Base-by-base conservation (phyloP, 202 grass and related monocot genomes). In the Digitaria exilis region DNA sequence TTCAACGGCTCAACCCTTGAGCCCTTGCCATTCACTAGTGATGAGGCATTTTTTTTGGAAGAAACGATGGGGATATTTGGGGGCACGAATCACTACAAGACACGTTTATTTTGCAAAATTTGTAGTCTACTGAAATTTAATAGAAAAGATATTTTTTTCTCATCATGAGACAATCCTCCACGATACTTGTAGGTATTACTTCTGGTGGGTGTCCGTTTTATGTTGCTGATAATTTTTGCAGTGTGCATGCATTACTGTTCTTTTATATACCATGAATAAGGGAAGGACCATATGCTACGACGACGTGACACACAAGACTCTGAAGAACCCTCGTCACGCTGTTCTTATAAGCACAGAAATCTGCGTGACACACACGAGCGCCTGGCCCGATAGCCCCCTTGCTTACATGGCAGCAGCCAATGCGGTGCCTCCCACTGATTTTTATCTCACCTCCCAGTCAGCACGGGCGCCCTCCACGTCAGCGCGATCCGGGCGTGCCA, bases 401-500 rank as follows among this genome's bases (percentile, higher is more conserved):
- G 22, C 78, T 49, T 80, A 80, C 78, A 43, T 80, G 65, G 48
- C 22, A 46, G 0, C 49, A 59, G 22, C 79, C 88, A 86, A 69
- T 83, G 14, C 25, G 42, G 25, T 28, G 79, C 3, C 68, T 39
- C 22, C 13, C 25, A 61, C 65, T 72, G 86, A 82, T 76, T 88
- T 85, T 85, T 73, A 52, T 82, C 49, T 82, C 49, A 37, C 72
- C 68, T 42, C 39, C 0, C 19, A 49, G 30, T 41, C 15, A 15
- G 19, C n/a, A n/a, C n/a, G 4, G 48, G 37, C 1, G 66, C 69
- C 24, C 48, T 80, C 96, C 92, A 85, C 73, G 80, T 95, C 89
- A 95, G 80, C 89, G 68, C 9, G 84, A 42, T 45, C 78, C 9
- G 29, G n/a, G 78, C 73, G 57, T 18, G 45, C 73, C 64, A 45